Evolutionary conservation across 768 basidiomycete genomes (phyloP).

Genomic region (Heimioporus sp.): DNA sequence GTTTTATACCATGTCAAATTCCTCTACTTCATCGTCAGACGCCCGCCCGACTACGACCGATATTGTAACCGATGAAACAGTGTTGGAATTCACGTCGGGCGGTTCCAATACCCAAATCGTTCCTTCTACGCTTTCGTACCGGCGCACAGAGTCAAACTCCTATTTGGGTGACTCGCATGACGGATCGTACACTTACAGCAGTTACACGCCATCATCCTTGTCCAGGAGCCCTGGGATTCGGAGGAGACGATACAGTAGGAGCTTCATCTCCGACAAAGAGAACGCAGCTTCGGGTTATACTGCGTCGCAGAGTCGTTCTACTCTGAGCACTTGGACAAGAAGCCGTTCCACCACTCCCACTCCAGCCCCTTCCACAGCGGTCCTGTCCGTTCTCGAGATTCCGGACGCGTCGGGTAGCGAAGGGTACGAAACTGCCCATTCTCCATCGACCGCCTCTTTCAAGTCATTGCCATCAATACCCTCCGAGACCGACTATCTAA

Average conservation of each 20-base stretch:
- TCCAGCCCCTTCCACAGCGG: constrained; percentile 29
- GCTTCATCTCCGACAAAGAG: constrained; percentile 54
- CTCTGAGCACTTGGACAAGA: constrained; percentile 32
- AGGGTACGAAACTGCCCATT: constrained; percentile 45
- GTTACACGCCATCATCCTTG: constrained; percentile 45
- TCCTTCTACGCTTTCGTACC: constrained; percentile 51
- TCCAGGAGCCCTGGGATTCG: constrained; percentile 59
- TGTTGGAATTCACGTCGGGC: constrained; percentile 37
- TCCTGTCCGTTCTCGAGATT: constrained; percentile 29
- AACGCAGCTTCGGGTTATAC: constrained; percentile 39
- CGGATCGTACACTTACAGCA: constrained; percentile 33
- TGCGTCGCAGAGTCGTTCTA: constrained; percentile 34
- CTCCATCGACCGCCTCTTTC: constrained; percentile 51
- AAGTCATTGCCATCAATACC: constrained; percentile 60
- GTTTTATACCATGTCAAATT: constrained; percentile 34
- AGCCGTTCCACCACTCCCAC: constrained; percentile 32
- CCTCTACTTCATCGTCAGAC: constrained; percentile 32
- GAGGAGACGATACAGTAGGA: constrained; percentile 44
- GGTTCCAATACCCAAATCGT: constrained; percentile 43
- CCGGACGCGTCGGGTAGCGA: constrained; percentile 43
- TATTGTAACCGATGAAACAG: constrained; percentile 38
- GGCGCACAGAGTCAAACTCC: constrained; percentile 53
- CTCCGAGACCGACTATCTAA: constrained; percentile 46
- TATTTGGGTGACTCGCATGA: constrained; percentile 56
- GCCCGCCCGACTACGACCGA: constrained; percentile 27